A percentile compares a stretch with the other conserved stretches of the same genome.
These are phyloP conservation scores for Guadua angustifolia DNA, from an alignment of 176 grass and related monocot genomes.

Conservation along the genomic window DNA sequence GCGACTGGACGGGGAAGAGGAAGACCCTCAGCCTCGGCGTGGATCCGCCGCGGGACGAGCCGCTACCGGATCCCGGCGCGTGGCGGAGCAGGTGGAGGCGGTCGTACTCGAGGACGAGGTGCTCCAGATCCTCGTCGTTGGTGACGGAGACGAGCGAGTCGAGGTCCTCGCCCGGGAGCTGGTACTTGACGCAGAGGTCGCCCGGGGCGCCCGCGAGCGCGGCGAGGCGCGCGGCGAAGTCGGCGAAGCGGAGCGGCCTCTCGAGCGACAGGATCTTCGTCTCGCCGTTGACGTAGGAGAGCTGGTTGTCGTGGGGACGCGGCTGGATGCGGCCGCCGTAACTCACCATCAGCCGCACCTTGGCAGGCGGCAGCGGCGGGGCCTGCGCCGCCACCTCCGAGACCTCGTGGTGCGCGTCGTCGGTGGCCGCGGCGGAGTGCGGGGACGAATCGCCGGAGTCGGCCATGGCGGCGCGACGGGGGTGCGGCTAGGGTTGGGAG, in stretches of 20 bases:
- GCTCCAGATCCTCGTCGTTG: slow-evolving; percentile 93
- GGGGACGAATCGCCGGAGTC: slow-evolving; percentile 79
- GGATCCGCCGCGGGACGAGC: slow-evolving; percentile 41
- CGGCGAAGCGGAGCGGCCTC: slow-evolving; percentile 61
- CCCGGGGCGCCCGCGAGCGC: slow-evolving; percentile 23
- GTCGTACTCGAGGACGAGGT: slow-evolving; percentile 90
- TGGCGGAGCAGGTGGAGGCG: slow-evolving; percentile 67
- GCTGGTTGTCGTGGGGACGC: slow-evolving; percentile 76
- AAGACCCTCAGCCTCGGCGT: slow-evolving; percentile 78
- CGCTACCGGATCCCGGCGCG: slow-evolving; percentile 34
- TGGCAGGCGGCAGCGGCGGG: slow-evolving; percentile 21
- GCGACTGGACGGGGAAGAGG: slow-evolving; percentile 74
- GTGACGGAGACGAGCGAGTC: slow-evolving; percentile 95
- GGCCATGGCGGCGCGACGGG: slow-evolving; percentile 56
- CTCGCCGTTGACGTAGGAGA: slow-evolving; percentile 91
- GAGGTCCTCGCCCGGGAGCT: slow-evolving; percentile 98
- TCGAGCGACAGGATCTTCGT: slow-evolving; percentile 96
- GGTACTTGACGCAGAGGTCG: slow-evolving; percentile 92
- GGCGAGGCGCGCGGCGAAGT: slow-evolving; percentile 66
- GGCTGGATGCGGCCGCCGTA: slow-evolving; percentile 96
- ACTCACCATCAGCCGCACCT: slow-evolving; percentile 84
- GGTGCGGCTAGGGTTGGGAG: slow-evolving; percentile 43
- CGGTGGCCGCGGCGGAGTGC: slow-evolving; percentile 56
- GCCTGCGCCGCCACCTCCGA: slow-evolving; percentile 19
- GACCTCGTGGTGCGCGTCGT: slow-evolving; percentile 46